Evolutionary conservation across 2,329 filamentous ascomycete species (phyloP).

Genomic region (Grosmannia clavigera): DNA sequence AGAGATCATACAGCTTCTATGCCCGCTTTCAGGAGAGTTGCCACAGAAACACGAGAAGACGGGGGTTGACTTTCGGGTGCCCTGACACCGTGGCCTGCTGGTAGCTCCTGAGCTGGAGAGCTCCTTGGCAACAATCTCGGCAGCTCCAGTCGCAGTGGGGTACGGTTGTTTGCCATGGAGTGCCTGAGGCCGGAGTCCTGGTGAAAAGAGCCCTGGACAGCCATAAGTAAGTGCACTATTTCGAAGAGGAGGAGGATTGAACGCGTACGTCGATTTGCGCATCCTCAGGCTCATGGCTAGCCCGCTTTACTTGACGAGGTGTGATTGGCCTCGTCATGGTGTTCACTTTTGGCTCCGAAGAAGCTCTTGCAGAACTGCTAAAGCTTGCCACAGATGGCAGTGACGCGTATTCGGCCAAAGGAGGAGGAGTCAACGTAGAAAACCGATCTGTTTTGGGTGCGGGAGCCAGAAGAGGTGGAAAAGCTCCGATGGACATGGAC

Average conservation of each 20-base stretch:
- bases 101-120: not conserved
- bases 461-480: slow-evolving; percentile 4
- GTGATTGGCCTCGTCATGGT: not conserved
- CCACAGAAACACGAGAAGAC: not conserved
- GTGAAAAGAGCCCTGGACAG: not conserved
- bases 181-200: not conserved
- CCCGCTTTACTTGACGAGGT: not conserved
- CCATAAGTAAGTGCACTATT: not conserved
- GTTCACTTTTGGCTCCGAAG: not conserved
- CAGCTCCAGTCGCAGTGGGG: not conserved
- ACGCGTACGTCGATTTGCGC: not conserved
- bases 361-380: not conserved
- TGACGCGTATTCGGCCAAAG: not conserved
- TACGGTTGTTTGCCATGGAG: not conserved
- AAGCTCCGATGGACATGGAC: slow-evolving; percentile 4
- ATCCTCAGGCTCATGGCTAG: not conserved
- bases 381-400: not conserved
- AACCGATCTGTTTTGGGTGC: not conserved
- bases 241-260: not conserved
- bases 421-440: not conserved
- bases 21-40: slow-evolving; percentile 1
- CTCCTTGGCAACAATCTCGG: not conserved
- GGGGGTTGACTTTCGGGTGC: not conserved
- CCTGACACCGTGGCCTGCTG: not conserved
- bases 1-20: not conserved